These are phyloP conservation scores for Penicillium sp. DNA, from an alignment of 2,329 filamentous ascomycete species.

Conservation along the genomic window DNA sequence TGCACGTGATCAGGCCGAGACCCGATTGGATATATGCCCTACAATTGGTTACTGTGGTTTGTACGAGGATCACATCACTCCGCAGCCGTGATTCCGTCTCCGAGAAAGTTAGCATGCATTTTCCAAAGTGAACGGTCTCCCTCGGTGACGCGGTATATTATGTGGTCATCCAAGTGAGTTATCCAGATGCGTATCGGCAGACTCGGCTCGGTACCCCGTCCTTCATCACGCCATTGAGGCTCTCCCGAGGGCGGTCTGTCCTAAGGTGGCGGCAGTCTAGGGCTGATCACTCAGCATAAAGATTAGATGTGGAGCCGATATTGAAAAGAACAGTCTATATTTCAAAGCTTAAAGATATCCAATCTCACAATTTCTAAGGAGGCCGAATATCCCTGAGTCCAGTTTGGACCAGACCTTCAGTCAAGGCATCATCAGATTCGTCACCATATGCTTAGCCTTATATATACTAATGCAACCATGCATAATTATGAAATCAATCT, in stretches of 20 bases:
- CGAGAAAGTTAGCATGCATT: not conserved
- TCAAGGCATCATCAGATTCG: too few relatives aligned
- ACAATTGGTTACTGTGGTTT: too few relatives aligned
- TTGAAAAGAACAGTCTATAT: not conserved
- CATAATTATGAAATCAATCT: too few relatives aligned
- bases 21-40: conserved; percentile 3
- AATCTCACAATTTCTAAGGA: not conserved
- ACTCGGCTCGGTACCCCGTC: conserved; percentile 1
- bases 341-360: not conserved
- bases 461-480: too few relatives aligned
- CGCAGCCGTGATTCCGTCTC: not conserved
- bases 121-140: too few relatives aligned
- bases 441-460: too few relatives aligned
- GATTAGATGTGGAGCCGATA: not conserved
- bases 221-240: conserved; percentile 4
- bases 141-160: not conserved
- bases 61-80: conserved; percentile 8
- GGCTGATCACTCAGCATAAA: conserved; percentile 3
- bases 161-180: too few relatives aligned
- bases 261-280: not conserved
- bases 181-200: too few relatives aligned
- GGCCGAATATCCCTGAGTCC: too few relatives aligned
- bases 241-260: not conserved
- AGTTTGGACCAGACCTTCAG: too few relatives aligned
- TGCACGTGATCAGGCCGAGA: conserved; percentile 23